Evolutionary conservation across 2,329 filamentous ascomycete species (phyloP), one percentile per base, ranked within the genome.

Genomic region (Fulvia fulva): DNA sequence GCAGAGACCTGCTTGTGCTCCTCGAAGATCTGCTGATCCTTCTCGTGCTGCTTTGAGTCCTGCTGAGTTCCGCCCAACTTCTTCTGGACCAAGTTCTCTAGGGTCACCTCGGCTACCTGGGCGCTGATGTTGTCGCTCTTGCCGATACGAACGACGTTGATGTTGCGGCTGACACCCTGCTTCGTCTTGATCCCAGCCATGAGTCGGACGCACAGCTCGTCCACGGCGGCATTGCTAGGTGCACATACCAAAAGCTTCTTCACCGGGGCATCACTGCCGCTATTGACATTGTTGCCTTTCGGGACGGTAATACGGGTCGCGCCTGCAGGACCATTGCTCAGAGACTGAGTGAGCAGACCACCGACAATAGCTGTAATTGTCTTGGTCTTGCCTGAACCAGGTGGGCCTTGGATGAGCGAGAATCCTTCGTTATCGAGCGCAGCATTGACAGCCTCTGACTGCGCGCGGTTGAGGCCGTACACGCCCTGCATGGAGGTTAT

Each of bases 161-260:
- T 83, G 63, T 89, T 89, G 65, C 89, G 87, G 12, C 80, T 79
- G 26, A 85, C 81, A 1, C 94, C 93, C 45, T 82, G 84, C 58
- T 84, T 80, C 0, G 90, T 92, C 69, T 87, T 93, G 53, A 99
- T 83, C 4, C 94, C 94, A 54, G 85, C 80, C 75, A 96, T 97
- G 69, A 99, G 83, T 77, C 94, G 88, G 73, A 97, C 86, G 19
- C 99, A 94, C 62, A 99, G 74, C 73, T 99, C 94, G 72, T 99
- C 94, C 5, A 99, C 94, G 30, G 94, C 94, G 6, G 94, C 94
- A 74, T 99, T 99, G 80, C 92, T 97, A 14, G 94, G 94, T n/a
- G 94, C 94, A 70, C 94, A 99, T 23, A 99, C 90, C 25, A 99
- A 82, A 25, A 99, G 80, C 74, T 97, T 99, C 76, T 96, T 97